Evolutionary conservation across 805 yeast genomes (phyloP).

Genomic region (Ogataea methanolica): DNA sequence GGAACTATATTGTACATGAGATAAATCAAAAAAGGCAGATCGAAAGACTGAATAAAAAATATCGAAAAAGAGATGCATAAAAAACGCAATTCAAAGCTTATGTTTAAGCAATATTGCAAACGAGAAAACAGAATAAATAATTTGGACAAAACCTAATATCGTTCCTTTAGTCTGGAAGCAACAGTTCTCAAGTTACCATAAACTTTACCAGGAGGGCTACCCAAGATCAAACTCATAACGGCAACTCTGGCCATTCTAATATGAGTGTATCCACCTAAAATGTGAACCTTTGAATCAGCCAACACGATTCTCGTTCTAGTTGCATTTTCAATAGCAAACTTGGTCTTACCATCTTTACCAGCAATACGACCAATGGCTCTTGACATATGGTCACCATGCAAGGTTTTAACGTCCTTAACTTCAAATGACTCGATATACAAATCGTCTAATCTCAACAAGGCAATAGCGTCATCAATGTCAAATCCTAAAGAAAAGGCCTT

Average conservation of each 20-base stretch:
- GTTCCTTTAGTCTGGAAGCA: conserved; percentile 95
- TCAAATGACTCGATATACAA: conserved; percentile 96
- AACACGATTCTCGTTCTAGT: conserved; percentile 96
- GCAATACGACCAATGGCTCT: conserved; percentile 99
- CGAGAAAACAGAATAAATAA: neutral
- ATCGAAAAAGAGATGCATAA: no score
- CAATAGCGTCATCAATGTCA: conserved; percentile 95
- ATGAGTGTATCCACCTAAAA: conserved; percentile 94
- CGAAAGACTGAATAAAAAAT: no score
- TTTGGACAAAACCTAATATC: conserved; percentile 47
- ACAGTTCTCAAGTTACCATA: conserved; percentile 96
- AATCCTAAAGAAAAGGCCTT: conserved; percentile 95
- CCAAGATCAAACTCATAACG: conserved; percentile 88
- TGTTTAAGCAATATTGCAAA: no score
- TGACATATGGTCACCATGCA: conserved; percentile 92
- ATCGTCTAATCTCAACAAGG: conserved; percentile 89
- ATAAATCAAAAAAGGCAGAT: no score
- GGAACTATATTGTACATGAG: no score
- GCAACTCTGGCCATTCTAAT: conserved; percentile 98
- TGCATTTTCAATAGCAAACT: conserved; percentile 97
- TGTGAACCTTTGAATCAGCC: conserved; percentile 95
- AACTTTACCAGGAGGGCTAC: conserved; percentile 98
- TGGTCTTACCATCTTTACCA: conserved; percentile 98
- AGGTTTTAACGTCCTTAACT: conserved; percentile 92
- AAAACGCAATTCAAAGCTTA: no score